Percentiles rank a stretch among this genome's conserved stretches.
Conservation (phyloP, 73 alveolate species). For the Stentor coeruleus region DNA sequence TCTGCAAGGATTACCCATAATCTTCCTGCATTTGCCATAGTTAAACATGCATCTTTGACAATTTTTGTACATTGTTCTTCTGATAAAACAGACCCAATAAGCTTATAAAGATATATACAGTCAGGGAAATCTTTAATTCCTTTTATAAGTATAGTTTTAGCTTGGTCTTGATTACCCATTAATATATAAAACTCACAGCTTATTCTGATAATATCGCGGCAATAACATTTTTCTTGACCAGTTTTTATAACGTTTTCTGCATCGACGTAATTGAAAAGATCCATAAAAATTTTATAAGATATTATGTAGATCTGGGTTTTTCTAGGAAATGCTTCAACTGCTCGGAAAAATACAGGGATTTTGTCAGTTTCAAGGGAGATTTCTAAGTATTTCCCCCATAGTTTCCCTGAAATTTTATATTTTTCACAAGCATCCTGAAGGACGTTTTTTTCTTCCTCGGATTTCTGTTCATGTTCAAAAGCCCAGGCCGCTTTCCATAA, state of each 20-base stretch:
- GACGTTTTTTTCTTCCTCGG: constrained; percentile 8
- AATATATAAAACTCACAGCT: not conserved
- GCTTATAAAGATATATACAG: no score
- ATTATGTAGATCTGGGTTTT: no score
- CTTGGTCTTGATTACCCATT: not conserved
- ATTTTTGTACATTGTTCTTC: not conserved
- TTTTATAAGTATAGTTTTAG: not conserved
- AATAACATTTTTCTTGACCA: not conserved
- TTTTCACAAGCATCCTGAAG: not conserved
- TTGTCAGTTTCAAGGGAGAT: no score
- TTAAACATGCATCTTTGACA: constrained; percentile 24
- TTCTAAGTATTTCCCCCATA: not conserved
- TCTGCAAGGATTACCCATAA: constrained; percentile 44
- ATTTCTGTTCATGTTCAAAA: constrained; percentile 29
- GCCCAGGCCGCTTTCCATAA: constrained; percentile 24
- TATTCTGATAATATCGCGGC: not conserved
- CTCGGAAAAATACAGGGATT: no score
- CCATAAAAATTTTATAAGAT: no score
- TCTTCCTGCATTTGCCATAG: constrained; percentile 49
- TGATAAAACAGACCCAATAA: not conserved
- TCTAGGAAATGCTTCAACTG: no score
- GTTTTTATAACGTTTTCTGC: not conserved
- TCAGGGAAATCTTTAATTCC: not conserved
- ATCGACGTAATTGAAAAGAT: no score
- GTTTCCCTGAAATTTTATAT: not conserved